Base-by-base conservation (phyloP, 306 rosid species). In the Canavalia ensiformis region DNA sequence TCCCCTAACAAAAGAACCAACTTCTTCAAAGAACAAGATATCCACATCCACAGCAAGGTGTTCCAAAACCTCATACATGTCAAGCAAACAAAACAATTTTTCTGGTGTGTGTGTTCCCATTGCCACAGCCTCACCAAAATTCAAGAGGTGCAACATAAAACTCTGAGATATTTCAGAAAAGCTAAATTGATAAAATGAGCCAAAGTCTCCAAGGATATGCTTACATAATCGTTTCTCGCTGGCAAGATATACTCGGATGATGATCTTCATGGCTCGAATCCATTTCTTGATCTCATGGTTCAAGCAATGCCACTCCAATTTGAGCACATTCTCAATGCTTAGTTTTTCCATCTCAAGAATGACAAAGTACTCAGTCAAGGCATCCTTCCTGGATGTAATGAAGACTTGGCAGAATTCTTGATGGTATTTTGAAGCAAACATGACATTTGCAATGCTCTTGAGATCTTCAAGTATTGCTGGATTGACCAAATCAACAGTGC, bases 351-450 rank as follows among this genome's bases (percentile, higher is more conserved):
- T 67, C 28, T 76, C 75, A 7, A 89, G 90, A 74, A 74, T 76
- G 13, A 73, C 74, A 76, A 83, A 64, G 86, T 86, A 93, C 79
- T 91, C 88, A 11, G 87, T 82, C 49, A 93, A 80, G 29, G 92
- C 95, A 9, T 81, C 83, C 64, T 76, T 89, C 81, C 94, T 83
- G 55, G 84, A 76, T 13, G 69, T 57, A 30, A 84, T 54, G 63
- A 82, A 92, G 31, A 88, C 81, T 31, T 82, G 89, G 77, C 89
- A 86, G 56, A 88, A 89, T 47, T 89, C 97, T 31, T 81, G 85
- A 35, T 77, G 86, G 81, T 89, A 89, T 51, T 87, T 87, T 12
- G 91, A 88, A 77, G 83, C 71, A 80, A 89, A 91, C 97, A 91
- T 91, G 54, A 18, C 75, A 62, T 74, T 83, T 50, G 95, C 94